Evolutionary conservation across 2,329 filamentous ascomycete genomes (phyloP).

Genomic region (Metarhizium robertsii): DNA sequence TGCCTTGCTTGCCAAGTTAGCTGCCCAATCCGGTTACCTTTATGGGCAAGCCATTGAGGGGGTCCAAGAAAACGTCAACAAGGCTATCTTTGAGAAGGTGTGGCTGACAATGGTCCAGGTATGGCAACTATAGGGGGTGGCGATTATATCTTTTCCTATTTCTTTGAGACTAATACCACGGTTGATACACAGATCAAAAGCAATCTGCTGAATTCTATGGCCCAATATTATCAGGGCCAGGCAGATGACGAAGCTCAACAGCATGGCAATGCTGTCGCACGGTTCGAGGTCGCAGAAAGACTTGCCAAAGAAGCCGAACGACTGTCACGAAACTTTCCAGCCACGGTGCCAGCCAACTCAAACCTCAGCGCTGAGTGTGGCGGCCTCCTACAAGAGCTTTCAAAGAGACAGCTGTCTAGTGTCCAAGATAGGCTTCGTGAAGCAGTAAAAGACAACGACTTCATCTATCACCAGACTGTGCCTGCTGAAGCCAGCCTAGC

Average conservation of each 20-base stretch:
- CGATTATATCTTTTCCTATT: background rate
- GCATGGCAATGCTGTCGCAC: conserved; percentile 75
- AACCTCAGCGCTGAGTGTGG: conserved; percentile 79
- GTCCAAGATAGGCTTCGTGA: conserved; percentile 74
- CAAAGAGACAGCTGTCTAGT: conserved; percentile 70
- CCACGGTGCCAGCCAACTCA: conserved; percentile 66
- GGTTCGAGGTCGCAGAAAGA: conserved; percentile 71
- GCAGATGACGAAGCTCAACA: conserved; percentile 84
- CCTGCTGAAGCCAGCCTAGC: conserved; percentile 76
- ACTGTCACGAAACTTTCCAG: conserved; percentile 70
- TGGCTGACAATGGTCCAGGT: conserved; percentile 81
- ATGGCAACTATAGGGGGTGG: conserved; percentile 10
- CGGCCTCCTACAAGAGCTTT: conserved; percentile 62
- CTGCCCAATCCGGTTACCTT: conserved; percentile 80
- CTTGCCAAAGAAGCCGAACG: conserved; percentile 71
- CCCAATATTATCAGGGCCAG: conserved; percentile 88
- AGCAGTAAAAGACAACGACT: conserved; percentile 88
- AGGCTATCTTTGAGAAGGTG: conserved; percentile 86
- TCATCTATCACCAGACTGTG: conserved; percentile 92
- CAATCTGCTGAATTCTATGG: conserved; percentile 71
- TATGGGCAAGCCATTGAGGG: conserved; percentile 85
- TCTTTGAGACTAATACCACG: background rate
- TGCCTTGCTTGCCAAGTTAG: conserved; percentile 82
- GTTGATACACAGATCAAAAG: conserved; percentile 54
- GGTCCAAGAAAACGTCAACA: conserved; percentile 84